phyloP scores from a whole-genome alignment of 441 rosid genomes.

The Adansonia rubrostipa region DNA sequence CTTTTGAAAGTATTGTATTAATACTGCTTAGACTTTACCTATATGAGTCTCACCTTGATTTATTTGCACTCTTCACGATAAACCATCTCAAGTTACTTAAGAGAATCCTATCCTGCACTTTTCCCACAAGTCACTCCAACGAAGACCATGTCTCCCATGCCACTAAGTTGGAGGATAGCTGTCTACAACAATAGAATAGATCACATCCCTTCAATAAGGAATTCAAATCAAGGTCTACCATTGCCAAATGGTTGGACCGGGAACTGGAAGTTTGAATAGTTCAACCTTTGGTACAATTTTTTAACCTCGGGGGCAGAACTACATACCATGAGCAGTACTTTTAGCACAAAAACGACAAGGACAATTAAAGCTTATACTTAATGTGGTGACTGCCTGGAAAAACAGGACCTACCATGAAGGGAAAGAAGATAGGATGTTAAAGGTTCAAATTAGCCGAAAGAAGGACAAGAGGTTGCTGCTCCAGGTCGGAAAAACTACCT shows the following conservation, averaged over 20 bases:
- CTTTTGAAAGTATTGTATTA: not conserved
- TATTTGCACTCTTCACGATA: slow-evolving; percentile 57
- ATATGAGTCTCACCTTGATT: slow-evolving; percentile 54
- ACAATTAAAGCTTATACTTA: not conserved
- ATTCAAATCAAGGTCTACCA: not conserved
- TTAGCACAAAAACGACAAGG: slow-evolving; percentile 10
- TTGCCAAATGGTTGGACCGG: no score
- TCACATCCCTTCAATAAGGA: not conserved
- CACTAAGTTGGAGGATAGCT: slow-evolving; percentile 44
- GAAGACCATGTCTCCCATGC: slow-evolving; percentile 56
- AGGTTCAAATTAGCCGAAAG: slow-evolving; percentile 8
- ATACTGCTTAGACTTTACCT: slow-evolving; percentile 17
- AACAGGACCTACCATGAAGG: not conserved
- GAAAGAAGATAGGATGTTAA: not conserved
- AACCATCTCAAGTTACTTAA: slow-evolving; percentile 62
- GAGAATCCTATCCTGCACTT: slow-evolving; percentile 72
- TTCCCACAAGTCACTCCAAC: slow-evolving; percentile 70
- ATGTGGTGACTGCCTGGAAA: not conserved
- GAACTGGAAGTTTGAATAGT: no score
- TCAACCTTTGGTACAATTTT: no score
- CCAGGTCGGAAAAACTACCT: not conserved
- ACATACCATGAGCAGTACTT: not conserved
- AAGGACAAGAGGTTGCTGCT: not conserved
- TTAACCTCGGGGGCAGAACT: not conserved
- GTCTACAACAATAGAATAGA: slow-evolving; percentile 51